Conservation (phyloP, 2,329 filamentous ascomycete species). For the Neobulgaria alba region DNA sequence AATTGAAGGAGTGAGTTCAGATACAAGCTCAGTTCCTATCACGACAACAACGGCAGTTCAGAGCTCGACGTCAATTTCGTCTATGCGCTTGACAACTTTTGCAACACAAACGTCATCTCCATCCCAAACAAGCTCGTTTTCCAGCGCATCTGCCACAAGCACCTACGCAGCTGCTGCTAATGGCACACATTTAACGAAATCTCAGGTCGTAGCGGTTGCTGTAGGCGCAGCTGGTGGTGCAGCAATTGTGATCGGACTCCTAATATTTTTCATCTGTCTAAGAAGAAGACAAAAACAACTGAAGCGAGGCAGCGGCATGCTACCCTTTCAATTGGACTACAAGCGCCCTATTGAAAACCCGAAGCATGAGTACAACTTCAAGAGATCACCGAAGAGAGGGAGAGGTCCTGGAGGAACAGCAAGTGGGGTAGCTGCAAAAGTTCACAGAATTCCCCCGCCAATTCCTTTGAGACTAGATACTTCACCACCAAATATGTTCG, state of each 20-base stretch:
- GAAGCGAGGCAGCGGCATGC: conserved; percentile 26
- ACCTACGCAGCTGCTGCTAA: conserved; percentile 6
- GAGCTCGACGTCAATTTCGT: not conserved
- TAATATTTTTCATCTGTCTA: conserved; percentile 31
- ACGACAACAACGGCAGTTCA: conserved; percentile 15
- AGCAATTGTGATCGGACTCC: conserved; percentile 39
- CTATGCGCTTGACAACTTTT: conserved; percentile 2
- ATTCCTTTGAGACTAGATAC: conserved; percentile 22
- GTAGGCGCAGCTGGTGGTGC: conserved; percentile 44
- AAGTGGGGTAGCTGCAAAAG: conserved; percentile 18
- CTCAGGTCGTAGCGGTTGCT: conserved; percentile 49
- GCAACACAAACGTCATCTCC: not conserved
- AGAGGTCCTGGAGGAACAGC: conserved; percentile 19
- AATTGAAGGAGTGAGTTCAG: conserved; percentile 12
- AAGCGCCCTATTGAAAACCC: conserved; percentile 13
- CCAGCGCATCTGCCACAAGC: conserved; percentile 9
- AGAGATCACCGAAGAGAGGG: conserved; percentile 12
- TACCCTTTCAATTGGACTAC: conserved; percentile 26
- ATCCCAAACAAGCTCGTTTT: conserved; percentile 6
- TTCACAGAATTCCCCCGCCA: conserved; percentile 11
- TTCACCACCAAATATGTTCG: conserved; percentile 25
- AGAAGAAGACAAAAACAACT: conserved; percentile 26
- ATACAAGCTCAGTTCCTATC: not conserved
- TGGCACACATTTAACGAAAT: conserved; percentile 11
- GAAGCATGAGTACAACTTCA: conserved; percentile 12